Conservation (phyloP, 1,284 basidiomycete species). For the Pholiota adiposa region DNA sequence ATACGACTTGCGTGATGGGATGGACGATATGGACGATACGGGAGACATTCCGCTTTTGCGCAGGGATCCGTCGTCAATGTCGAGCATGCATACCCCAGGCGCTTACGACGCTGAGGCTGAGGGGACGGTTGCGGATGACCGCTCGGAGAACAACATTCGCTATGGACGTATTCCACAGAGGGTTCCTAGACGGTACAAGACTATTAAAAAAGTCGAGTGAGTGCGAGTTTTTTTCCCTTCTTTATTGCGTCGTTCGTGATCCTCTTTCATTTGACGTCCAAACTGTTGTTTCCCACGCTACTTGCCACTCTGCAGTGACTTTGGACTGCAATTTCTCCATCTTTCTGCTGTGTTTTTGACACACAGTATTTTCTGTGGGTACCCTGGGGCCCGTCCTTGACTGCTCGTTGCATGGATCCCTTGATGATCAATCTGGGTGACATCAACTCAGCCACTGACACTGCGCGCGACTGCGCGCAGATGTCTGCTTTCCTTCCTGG, state of each 20-base stretch:
- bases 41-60: constrained; percentile 71
- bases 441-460: too few relatives aligned
- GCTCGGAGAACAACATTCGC: constrained; percentile 59
- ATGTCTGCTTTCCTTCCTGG: too few relatives aligned
- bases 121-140: constrained; percentile 35
- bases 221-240: constrained; percentile 27
- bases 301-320: too few relatives aligned
- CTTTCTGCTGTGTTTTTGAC: too few relatives aligned
- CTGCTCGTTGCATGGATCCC: too few relatives aligned
- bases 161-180: constrained; percentile 89
- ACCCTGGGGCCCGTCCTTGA: too few relatives aligned
- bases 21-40: constrained; percentile 44
- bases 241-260: background rate
- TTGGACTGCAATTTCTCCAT: too few relatives aligned
- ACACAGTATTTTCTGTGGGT: too few relatives aligned
- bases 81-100: constrained; percentile 35
- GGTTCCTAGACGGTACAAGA: constrained; percentile 87
- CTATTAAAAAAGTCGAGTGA: constrained; percentile 85
- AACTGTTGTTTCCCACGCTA: too few relatives aligned
- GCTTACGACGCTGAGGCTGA: constrained; percentile 44
- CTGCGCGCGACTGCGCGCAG: too few relatives aligned
- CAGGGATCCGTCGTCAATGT: constrained; percentile 40
- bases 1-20: constrained; percentile 46
- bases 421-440: too few relatives aligned
- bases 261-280: too few relatives aligned